These are phyloP conservation scores for Backusella mclennaniae DNA, from an alignment of 192 early-diverging fungal genomes.

Conservation along the genomic window DNA sequence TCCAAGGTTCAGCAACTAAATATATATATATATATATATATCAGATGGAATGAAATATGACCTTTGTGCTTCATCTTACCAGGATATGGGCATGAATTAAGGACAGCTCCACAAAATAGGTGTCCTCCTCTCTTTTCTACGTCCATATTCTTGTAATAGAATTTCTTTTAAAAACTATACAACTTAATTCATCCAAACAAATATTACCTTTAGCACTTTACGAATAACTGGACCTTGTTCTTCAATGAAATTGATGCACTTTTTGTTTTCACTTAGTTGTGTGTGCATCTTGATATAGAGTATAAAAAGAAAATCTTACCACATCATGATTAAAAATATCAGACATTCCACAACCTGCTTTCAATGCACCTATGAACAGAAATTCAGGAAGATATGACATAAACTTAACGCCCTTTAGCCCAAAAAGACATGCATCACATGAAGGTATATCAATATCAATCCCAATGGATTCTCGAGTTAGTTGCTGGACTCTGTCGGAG, in stretches of 20 bases:
- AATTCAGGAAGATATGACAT: conserved; percentile 39
- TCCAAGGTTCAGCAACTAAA: conserved; percentile 20
- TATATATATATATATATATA: too few species aligned
- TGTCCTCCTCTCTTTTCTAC: conserved; percentile 38
- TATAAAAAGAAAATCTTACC: conserved; percentile 21
- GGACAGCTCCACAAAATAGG: conserved; percentile 36
- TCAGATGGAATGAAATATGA: background rate
- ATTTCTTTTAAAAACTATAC: background rate
- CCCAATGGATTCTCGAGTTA: background rate
- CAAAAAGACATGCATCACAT: background rate
- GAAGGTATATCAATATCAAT: background rate
- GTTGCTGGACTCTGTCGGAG: background rate
- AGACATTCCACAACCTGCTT: conserved; percentile 28
- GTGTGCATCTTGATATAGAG: background rate
- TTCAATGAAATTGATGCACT: conserved; percentile 44
- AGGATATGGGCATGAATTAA: conserved; percentile 41
- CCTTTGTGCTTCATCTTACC: conserved; percentile 16
- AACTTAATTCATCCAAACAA: background rate
- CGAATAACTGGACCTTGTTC: conserved; percentile 44
- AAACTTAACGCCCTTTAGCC: background rate
- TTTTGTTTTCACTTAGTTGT: background rate
- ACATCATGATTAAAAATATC: conserved; percentile 36
- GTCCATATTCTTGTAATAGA: conserved; percentile 19
- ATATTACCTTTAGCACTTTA: conserved; percentile 30
- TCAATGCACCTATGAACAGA: conserved; percentile 32